phyloP scores from a whole-genome alignment of 345 rosid species.

The Eucalyptus camaldulensis region DNA sequence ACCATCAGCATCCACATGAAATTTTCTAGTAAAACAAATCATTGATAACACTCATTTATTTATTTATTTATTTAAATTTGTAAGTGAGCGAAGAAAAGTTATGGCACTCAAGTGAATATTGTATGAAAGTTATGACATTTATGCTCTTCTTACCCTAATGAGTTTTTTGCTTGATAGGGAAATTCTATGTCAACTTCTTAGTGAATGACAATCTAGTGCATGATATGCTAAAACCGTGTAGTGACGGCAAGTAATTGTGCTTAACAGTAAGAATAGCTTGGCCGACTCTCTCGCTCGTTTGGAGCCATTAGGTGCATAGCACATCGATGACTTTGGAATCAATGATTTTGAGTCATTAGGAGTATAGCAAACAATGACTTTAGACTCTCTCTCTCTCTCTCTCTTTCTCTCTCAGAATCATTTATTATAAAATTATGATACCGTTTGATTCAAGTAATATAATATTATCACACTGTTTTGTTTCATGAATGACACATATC shows the following conservation, averaged over 20 bases:
- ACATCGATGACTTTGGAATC: neutral
- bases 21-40: fast-evolving
- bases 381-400: neutral
- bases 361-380: neutral
- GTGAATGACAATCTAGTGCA: neutral
- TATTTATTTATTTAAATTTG: too few species aligned
- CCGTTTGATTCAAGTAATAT: neutral
- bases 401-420: too few species aligned
- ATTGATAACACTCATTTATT: too few species aligned
- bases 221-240: neutral
- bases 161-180: neutral
- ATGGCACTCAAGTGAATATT: too few species aligned
- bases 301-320: neutral
- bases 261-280: neutral
- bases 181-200: neutral
- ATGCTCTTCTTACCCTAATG: fast-evolving
- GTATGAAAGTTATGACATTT: too few species aligned
- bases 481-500: neutral
- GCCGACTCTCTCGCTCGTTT: fast-evolving
- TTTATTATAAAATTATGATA: neutral
- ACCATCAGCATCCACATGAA: fast-evolving
- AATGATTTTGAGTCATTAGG: neutral
- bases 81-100: too few species aligned
- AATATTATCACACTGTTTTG: neutral
- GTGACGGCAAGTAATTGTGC: neutral